A percentile compares a stretch with the other conserved stretches of the same genome.
Conservation (phyloP, 1,284 basidiomycete species). For the Limonomyces culmigenus region DNA sequence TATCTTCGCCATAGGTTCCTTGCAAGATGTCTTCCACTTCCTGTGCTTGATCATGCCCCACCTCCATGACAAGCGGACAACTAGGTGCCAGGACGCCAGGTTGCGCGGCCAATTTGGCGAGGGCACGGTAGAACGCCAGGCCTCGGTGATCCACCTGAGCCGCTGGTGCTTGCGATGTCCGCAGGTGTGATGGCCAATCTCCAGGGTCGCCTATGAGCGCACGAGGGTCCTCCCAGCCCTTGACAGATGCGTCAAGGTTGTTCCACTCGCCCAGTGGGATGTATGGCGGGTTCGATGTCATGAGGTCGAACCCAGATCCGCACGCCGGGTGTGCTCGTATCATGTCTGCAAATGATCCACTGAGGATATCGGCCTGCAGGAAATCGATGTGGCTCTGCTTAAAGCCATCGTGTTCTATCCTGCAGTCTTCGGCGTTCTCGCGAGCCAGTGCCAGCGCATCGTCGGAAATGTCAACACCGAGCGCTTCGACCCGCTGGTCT, state of each 20-base stretch:
- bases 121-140: conserved; percentile 62
- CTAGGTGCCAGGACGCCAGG: conserved; percentile 26
- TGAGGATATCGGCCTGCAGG: conserved; percentile 29
- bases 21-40: conserved; percentile 46
- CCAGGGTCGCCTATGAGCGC: conserved; percentile 68
- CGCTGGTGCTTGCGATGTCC: background rate
- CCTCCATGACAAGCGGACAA: conserved; percentile 60
- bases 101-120: conserved; percentile 38
- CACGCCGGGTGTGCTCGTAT: conserved; percentile 21
- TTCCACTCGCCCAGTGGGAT: conserved; percentile 56
- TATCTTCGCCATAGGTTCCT: background rate
- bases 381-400: conserved; percentile 28
- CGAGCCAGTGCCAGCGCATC: conserved; percentile 53
- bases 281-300: conserved; percentile 92
- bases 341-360: conserved; percentile 17
- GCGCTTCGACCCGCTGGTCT: conserved; percentile 28
- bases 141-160: conserved; percentile 23
- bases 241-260: conserved; percentile 48
- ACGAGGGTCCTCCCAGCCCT: conserved; percentile 58
- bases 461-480: conserved; percentile 58
- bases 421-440: conserved; percentile 45
- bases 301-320: conserved; percentile 67
- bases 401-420: conserved; percentile 13
- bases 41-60: conserved; percentile 58
- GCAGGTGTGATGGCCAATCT: background rate